A percentile compares a stretch with the other conserved stretches of the same genome.
phyloP scores from a whole-genome alignment of 2,329 filamentous ascomycete species.

The Sclerotinia spermophila region DNA sequence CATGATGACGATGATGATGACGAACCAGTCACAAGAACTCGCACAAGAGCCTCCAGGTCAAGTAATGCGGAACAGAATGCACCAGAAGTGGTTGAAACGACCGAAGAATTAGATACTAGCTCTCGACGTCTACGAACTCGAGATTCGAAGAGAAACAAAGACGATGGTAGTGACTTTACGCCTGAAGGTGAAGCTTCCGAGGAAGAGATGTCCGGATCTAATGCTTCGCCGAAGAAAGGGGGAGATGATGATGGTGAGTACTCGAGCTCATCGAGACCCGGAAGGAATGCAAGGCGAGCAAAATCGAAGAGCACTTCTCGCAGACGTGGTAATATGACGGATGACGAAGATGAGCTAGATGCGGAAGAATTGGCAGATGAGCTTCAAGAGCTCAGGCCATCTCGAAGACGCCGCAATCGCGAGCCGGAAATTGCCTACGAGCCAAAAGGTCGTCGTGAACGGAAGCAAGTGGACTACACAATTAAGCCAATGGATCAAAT shows the following conservation, averaged over 20 bases:
- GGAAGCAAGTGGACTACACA: slow-evolving; percentile 77
- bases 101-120: slow-evolving; percentile 31
- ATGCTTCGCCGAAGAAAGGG: slow-evolving; percentile 39
- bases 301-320: slow-evolving; percentile 46
- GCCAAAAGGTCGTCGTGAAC: slow-evolving; percentile 51
- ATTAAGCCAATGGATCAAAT: slow-evolving; percentile 72
- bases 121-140: slow-evolving; percentile 35
- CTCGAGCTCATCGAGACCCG: slow-evolving; percentile 49
- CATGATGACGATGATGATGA: slow-evolving; percentile 36
- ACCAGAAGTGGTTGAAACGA: slow-evolving; percentile 52
- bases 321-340: slow-evolving; percentile 47
- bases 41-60: slow-evolving; percentile 38
- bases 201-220: slow-evolving; percentile 45
- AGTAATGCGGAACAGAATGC: slow-evolving; percentile 35
- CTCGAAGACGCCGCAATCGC: slow-evolving; percentile 46
- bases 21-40: slow-evolving; percentile 40
- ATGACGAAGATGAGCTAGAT: slow-evolving; percentile 56
- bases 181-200: slow-evolving; percentile 47
- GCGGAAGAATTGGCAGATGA: slow-evolving; percentile 64
- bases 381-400: slow-evolving; percentile 54
- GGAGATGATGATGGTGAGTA: slow-evolving; percentile 47
- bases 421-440: slow-evolving; percentile 59
- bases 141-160: slow-evolving; percentile 30
- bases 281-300: slow-evolving; percentile 42
- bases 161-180: slow-evolving; percentile 38